Evolutionary conservation across 768 basidiomycete genomes (phyloP), one percentile per base, ranked within the genome.

Genomic region (Exsudoporus frostii): DNA sequence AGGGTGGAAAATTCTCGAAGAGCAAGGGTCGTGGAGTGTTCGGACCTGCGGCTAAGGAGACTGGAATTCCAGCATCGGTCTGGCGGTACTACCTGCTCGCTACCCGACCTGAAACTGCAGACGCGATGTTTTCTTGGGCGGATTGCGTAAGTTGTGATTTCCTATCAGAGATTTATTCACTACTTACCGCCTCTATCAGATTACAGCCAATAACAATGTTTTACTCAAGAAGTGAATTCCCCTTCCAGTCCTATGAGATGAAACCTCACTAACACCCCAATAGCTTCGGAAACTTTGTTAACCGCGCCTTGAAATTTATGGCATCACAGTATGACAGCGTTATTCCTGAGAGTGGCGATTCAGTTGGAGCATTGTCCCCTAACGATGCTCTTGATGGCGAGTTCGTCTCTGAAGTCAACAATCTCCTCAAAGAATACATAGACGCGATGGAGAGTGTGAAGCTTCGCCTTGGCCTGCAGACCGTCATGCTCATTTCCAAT

Each of bases 1-100:
- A 99, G 68, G 92, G 93, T 25, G 95, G 95, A 36, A 99, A 99
- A 68, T 99, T 99, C 79, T 97, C 94, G 38, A 99, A 99, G 75
- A 94, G 92, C 65, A 85, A 90, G 59, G 93, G 94, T 60, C 88
- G 96, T 50, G 97, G 96, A 39, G 96, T 99, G 2, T 99, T 99
- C 58, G 97, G 97, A 25, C 92, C 93, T 50, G 87, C 86, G 15
- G 97, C 96, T 0, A 90, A 83, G 64, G 92, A 97, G 54, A 96
- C 97, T 3, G 93, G 93, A 4, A 88, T 97, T 40, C 90, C 96
- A 22, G 73, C 93, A 0, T 93, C 92, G 0, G 96, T 98, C 8
- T 99, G 96, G 97, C 79, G 97, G 53, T 99, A 96, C 70, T 98
- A 97, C 72, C 78, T 99, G 13, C 78, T 99, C 15, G 89, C 91